phyloP scores from a whole-genome alignment of 2,329 filamentous ascomycete genomes.

The Passalora sequoiae region DNA sequence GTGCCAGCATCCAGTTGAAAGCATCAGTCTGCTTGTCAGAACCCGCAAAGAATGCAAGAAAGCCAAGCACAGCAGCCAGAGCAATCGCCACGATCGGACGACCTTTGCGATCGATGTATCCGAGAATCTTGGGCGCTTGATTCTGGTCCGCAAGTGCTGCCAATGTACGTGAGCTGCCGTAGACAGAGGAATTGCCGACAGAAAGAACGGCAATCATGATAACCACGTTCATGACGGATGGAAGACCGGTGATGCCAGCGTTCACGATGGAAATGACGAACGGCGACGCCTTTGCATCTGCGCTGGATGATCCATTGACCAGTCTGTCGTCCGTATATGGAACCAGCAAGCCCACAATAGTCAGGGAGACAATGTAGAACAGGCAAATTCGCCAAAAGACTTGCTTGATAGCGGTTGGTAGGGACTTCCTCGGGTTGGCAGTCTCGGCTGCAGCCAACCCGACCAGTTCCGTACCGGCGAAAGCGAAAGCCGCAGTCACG shows the following conservation, averaged over 20 bases:
- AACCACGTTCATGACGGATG: conserved; percentile 62
- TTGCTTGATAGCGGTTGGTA: conserved; percentile 33
- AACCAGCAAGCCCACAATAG: conserved; percentile 33
- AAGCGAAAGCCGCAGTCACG: conserved; percentile 59
- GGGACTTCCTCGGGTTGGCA: conserved; percentile 46
- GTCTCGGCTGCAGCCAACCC: conserved; percentile 53
- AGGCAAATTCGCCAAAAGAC: conserved; percentile 35
- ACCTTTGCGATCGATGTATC: conserved; percentile 69
- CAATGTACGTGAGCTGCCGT: conserved; percentile 71
- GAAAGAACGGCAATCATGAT: conserved; percentile 58
- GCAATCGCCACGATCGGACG: conserved; percentile 69
- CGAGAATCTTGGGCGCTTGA: conserved; percentile 53
- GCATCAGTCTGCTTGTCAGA: conserved; percentile 55
- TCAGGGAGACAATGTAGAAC: conserved; percentile 34
- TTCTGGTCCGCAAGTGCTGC: conserved; percentile 73
- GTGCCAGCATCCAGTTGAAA: conserved; percentile 74
- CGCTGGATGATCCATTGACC: conserved; percentile 32
- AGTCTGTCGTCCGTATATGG: conserved; percentile 32
- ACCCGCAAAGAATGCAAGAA: conserved; percentile 73
- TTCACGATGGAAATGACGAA: conserved; percentile 62
- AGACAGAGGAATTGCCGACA: conserved; percentile 53
- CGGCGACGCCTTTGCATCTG: conserved; percentile 48
- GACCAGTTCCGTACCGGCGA: conserved; percentile 60
- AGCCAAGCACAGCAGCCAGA: conserved; percentile 61
- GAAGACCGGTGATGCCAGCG: conserved; percentile 57